Evolutionary conservation across 2,329 filamentous ascomycete species (phyloP), one percentile per base, ranked within the genome.

Genomic region (Tolypocladium nubicola): DNA sequence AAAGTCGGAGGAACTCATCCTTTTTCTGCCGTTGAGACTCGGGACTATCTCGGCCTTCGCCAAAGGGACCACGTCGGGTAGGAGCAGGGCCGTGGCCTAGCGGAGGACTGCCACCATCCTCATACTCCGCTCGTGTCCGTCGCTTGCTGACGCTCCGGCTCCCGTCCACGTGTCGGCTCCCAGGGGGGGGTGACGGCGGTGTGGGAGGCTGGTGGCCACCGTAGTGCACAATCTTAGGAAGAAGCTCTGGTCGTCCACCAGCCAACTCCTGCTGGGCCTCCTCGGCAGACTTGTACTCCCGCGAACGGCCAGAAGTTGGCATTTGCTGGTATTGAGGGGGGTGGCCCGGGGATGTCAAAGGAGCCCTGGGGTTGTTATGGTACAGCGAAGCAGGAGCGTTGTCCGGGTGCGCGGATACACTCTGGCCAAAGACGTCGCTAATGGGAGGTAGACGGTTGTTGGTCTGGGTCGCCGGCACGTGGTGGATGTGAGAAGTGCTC

Each of bases 211-310:
- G 93, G 68, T 95, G 90, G 52, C 91, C 90, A 43, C 89, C 90
- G 70, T 99, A 99, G 73, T 97, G 94, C 16, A 99, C 90, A 58
- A 97, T 84, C 72, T 93, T 94, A 26, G 94, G 94, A 54, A 97
- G 79, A 16, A 97, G 79, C 59, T 99, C 94, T 58, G 96, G 88
- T 58, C 94, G 85, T n/a, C 94, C 94, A 54, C 90, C 92, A 6
- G 92, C 87, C 61, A 99, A 75, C 62, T 94, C 90, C 58, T 90
- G 89, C 59, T 97, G 92, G 3, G 90, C 94, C 69, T 99, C 94
- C 71, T 99, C 94, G 14, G 94, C 94, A 4, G 93, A 97, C 66
- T 91, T 89, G 73, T 96, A 97, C 68, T 97, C 94, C 58, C 93
- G 83, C 13, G 86, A 79, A 59, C 93, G 84, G 1, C 79, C 79